These are phyloP conservation scores for Colletotrichum australisinense DNA, from an alignment of 2,329 filamentous ascomycete genomes.

Conservation along the genomic window DNA sequence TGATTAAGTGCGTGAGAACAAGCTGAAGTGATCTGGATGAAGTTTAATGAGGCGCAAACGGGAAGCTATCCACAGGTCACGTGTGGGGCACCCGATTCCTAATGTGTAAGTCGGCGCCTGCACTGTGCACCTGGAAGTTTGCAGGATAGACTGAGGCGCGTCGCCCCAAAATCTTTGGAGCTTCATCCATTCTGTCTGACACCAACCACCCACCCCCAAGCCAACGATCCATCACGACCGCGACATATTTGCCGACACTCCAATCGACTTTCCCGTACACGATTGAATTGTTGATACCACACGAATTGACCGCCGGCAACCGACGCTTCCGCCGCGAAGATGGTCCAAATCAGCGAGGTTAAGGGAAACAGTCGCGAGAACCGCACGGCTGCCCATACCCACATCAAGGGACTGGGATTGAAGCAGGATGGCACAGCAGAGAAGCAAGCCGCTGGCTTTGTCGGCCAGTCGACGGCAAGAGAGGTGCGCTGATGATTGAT, in stretches of 20 bases:
- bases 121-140: slow-evolving; percentile 30
- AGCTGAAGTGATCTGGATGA: background rate
- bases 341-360: slow-evolving; percentile 94
- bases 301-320: slow-evolving; percentile 33
- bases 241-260: slow-evolving; percentile 8
- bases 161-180: slow-evolving; percentile 38
- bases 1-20: background rate
- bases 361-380: slow-evolving; percentile 96
- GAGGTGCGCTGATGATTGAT: slow-evolving; percentile 70
- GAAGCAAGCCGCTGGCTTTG: slow-evolving; percentile 82
- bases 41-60: slow-evolving; percentile 11
- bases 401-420: slow-evolving; percentile 95
- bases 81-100: slow-evolving; percentile 28
- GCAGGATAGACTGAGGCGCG: slow-evolving; percentile 35
- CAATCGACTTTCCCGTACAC: background rate
- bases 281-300: slow-evolving; percentile 20
- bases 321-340: slow-evolving; percentile 54
- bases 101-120: slow-evolving; percentile 28
- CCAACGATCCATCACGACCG: slow-evolving; percentile 3
- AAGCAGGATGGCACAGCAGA: slow-evolving; percentile 89
- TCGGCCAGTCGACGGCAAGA: slow-evolving; percentile 87
- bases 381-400: slow-evolving; percentile 94
- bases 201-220: slow-evolving; percentile 15
- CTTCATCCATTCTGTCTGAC: slow-evolving; percentile 30
- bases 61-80: slow-evolving; percentile 33